Evolutionary conservation across 495 filamentous ascomycete genomes (phyloP).

Genomic region (Talaromyces wortmannii): DNA sequence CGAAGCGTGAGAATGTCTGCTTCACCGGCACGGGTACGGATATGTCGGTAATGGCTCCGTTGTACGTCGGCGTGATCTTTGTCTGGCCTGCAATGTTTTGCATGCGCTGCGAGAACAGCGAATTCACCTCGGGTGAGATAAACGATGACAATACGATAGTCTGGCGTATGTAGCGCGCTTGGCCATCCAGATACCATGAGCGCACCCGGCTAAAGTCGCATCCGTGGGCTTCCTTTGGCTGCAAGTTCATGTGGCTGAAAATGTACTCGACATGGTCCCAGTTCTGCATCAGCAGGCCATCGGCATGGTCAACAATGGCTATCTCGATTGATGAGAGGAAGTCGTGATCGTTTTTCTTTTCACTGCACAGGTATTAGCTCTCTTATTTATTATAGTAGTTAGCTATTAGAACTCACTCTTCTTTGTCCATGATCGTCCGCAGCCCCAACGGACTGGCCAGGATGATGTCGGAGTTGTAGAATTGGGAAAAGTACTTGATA

Average conservation of each 20-base stretch:
- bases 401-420: conserved; percentile 31
- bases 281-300: conserved; percentile 94
- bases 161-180: conserved; percentile 75
- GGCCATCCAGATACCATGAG: conserved; percentile 83
- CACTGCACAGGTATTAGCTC: conserved; percentile 19
- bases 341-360: conserved; percentile 80
- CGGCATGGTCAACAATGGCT: conserved; percentile 83
- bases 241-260: conserved; percentile 85
- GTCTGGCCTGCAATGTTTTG: conserved; percentile 71
- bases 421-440: conserved; percentile 78
- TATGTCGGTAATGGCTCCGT: conserved; percentile 59
- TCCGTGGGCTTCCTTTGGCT: conserved; percentile 83
- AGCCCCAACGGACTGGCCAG: conserved; percentile 84
- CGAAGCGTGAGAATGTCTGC: conserved; percentile 90
- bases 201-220: conserved; percentile 92
- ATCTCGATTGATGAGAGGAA: conserved; percentile 91
- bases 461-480: conserved; percentile 94
- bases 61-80: conserved; percentile 60
- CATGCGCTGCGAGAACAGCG: conserved; percentile 68
- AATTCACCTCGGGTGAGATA: conserved; percentile 83
- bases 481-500: conserved; percentile 88
- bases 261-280: conserved; percentile 94
- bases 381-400: too few species aligned
- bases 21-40: conserved; percentile 59
- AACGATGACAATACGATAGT: conserved; percentile 74